These are phyloP conservation scores for Logfia minima DNA, from an alignment of 129 eudicot genomes.

Conservation along the genomic window DNA sequence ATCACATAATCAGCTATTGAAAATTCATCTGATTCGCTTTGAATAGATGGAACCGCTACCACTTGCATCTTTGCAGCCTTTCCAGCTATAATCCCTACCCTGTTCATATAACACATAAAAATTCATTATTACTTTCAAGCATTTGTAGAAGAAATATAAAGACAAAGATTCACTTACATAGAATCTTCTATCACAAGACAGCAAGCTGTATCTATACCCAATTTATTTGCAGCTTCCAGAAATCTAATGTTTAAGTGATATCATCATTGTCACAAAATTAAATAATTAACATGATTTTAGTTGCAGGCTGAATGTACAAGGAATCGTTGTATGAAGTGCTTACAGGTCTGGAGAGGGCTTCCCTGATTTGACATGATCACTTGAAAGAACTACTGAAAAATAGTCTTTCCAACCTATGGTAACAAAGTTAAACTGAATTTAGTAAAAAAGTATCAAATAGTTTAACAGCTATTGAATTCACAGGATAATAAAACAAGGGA, in stretches of 20 bases:
- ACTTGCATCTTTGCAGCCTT: constrained; percentile 86
- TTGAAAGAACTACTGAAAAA: constrained; percentile 71
- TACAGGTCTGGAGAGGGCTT: constrained; percentile 92
- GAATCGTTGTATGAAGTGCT: constrained; percentile 27
- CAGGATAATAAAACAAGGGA: not conserved
- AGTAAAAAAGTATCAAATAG: not conserved
- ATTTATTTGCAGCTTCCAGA: constrained; percentile 78
- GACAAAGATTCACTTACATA: constrained; percentile 46
- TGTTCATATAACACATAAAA: constrained; percentile 22
- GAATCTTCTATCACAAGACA: constrained; percentile 94
- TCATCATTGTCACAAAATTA: constrained; percentile 11
- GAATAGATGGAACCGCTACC: constrained; percentile 72
- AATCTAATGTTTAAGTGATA: constrained; percentile 49
- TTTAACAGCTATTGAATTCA: not conserved
- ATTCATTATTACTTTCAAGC: not conserved
- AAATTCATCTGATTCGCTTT: constrained; percentile 47
- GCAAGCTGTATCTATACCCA: constrained; percentile 64
- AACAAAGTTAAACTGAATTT: constrained; percentile 10
- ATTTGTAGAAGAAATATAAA: not conserved
- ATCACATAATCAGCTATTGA: constrained; percentile 67
- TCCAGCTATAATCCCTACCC: constrained; percentile 81
- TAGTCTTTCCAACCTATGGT: constrained; percentile 67
- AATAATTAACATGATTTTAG: not conserved
- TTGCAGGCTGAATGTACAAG: not conserved
- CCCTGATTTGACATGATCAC: constrained; percentile 88